Base-by-base conservation (phyloP, 768 basidiomycete species). In the Trametes punicea region DNA sequence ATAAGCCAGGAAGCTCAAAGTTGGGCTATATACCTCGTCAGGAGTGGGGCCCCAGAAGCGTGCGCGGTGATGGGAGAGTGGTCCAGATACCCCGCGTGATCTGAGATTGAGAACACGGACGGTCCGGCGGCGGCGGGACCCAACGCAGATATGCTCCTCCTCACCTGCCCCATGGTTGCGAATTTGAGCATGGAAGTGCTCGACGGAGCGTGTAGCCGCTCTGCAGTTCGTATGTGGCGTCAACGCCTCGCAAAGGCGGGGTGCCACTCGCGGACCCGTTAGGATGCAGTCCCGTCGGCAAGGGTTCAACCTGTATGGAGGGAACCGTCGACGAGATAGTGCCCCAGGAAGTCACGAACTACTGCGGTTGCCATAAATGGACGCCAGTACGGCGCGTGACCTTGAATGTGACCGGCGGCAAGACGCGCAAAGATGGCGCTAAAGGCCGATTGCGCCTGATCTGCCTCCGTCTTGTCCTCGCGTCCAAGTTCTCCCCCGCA, bases 51-150 rank as follows among this genome's bases (percentile, higher is more conserved):
- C 55, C 57, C 55, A 50, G 23, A 52, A 27, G 25, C 23, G 40
- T 50, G 51, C 57, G 61, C 55, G 26, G 13, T 58, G 51, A 46
- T 51, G 52, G 52, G 45, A 58, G 40, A 46, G 45, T 39, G 31
- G 45, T 6, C 31, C 30, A 30, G 33, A 38, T 27, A 9, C 44
- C 54, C 61, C 61, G 61, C 61, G 61, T 62, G 61, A 62, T 59
- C 40, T 41, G 31, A 33, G 27, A 30, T 31, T 25, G n/a, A 40
- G 46, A 2, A 38, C 39, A 52, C 51, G 39, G 46, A 48, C 57
- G 51, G 57, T 34, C 57, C 51, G 57, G 56, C 31, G 40, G 13
- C 31, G 31, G 31, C 13, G 26, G 46, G n/a, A n/a, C 40, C 40
- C 50, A 51, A 36, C 48, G 48, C 47, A 50, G 31, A 36, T 34